Conservation (phyloP, 345 rosid genomes). For the Salix dunnii region DNA sequence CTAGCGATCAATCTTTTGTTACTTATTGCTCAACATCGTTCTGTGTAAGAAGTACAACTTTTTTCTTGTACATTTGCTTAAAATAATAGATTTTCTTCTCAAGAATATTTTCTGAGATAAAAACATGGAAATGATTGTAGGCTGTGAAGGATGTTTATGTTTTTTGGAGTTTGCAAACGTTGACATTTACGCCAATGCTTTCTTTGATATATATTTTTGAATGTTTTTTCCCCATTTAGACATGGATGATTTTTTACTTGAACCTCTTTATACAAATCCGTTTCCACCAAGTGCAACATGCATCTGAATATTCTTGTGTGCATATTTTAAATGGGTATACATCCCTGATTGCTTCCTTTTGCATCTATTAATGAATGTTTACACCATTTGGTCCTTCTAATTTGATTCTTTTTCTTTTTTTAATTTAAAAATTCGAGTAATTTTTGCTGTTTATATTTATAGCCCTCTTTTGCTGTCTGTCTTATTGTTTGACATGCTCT, state of each 20-base stretch:
- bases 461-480: neutral
- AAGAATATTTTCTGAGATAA: neutral
- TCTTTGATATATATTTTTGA: neutral
- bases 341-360: neutral
- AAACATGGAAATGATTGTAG: neutral
- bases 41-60: constrained; percentile 59
- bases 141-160: neutral
- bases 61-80: neutral
- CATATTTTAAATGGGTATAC: neutral
- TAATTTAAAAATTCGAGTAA: neutral
- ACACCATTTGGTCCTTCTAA: neutral
- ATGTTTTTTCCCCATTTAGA: neutral
- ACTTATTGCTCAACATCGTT: constrained; percentile 93
- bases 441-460: neutral
- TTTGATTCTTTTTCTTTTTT: neutral
- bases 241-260: neutral
- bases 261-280: neutral
- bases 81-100: neutral
- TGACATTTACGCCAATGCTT: neutral
- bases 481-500: neutral
- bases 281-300: neutral
- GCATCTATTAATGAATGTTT: neutral
- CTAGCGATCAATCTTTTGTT: constrained; percentile 85
- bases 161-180: neutral
- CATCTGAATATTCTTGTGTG: neutral